These are phyloP conservation scores for Astrocystis sublimbata DNA, from an alignment of 495 filamentous ascomycete species.

Conservation along the genomic window DNA sequence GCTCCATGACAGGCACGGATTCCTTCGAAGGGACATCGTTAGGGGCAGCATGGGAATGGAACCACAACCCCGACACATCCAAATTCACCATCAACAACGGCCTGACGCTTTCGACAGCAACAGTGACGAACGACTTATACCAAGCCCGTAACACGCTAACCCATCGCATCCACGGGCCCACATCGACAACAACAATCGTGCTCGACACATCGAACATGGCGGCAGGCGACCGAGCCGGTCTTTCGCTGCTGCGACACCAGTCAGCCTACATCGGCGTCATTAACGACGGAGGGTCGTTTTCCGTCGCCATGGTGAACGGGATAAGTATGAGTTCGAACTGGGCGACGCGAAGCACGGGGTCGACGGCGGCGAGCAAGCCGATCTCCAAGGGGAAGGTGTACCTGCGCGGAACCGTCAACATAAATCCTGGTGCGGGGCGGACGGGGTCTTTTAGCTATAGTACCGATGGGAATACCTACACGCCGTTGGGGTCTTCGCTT, in stretches of 20 bases:
- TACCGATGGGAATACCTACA: neutral
- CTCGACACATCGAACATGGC: conserved; percentile 2
- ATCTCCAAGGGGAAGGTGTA: neutral
- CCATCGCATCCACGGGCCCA: conserved; percentile 51
- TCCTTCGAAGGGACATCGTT: conserved; percentile 41
- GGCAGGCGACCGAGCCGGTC: neutral
- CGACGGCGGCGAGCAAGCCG: neutral
- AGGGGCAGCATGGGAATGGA: conserved; percentile 56
- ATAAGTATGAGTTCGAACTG: neutral
- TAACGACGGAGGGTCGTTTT: neutral
- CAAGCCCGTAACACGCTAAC: conserved; percentile 56
- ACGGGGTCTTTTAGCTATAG: conserved; percentile 13
- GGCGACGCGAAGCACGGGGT: neutral
- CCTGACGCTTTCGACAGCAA: conserved; percentile 46
- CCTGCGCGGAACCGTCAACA: conserved; percentile 5
- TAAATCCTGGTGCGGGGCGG: neutral
- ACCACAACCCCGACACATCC: conserved; percentile 55
- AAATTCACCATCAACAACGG: conserved; percentile 26
- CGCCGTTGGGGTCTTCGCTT: neutral
- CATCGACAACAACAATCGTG: conserved; percentile 22
- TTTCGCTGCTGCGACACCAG: neutral
- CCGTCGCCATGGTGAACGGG: neutral
- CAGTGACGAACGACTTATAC: conserved; percentile 52
- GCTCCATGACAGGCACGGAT: conserved; percentile 37
- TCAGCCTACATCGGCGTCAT: neutral